Percentiles rank a stretch among this genome's conserved stretches.
phyloP scores from a whole-genome alignment of 2,329 filamentous ascomycete genomes.

The Colletotrichum scovillei region DNA sequence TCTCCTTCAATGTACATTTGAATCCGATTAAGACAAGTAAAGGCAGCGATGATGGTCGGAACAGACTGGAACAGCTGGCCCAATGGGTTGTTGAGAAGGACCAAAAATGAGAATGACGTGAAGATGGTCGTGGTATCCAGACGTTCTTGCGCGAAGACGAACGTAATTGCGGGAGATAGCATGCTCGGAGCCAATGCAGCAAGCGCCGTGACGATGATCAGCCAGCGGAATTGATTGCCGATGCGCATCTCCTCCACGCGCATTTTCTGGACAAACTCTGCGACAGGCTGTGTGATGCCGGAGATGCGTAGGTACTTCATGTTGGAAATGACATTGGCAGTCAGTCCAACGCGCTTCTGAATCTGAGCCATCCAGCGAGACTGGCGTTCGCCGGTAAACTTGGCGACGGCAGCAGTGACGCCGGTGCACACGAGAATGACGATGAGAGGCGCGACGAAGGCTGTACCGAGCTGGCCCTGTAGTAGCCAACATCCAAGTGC shows the following conservation, averaged over 20 bases:
- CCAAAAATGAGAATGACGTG: slow-evolving; percentile 47
- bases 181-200: slow-evolving; percentile 48
- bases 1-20: slow-evolving; percentile 49
- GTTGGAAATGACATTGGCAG: slow-evolving; percentile 38
- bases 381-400: slow-evolving; percentile 40
- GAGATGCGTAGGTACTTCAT: slow-evolving; percentile 46
- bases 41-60: slow-evolving; percentile 44
- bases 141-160: slow-evolving; percentile 39
- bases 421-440: slow-evolving; percentile 41
- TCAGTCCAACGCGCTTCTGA: slow-evolving; percentile 42
- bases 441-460: slow-evolving; percentile 46
- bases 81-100: slow-evolving; percentile 48
- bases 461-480: slow-evolving; percentile 43
- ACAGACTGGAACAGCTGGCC: slow-evolving; percentile 45
- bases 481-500: slow-evolving; percentile 48
- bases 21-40: slow-evolving; percentile 49
- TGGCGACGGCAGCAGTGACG: slow-evolving; percentile 34
- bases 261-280: slow-evolving; percentile 38
- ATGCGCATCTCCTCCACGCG: slow-evolving; percentile 40
- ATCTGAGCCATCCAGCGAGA: slow-evolving; percentile 45
- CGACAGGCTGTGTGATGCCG: slow-evolving; percentile 43
- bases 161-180: slow-evolving; percentile 49
- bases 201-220: slow-evolving; percentile 42
- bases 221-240: slow-evolving; percentile 38
- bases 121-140: slow-evolving; percentile 44